phyloP scores from a whole-genome alignment of 1,284 basidiomycete species.

The Ceratobasidium sp. region DNA sequence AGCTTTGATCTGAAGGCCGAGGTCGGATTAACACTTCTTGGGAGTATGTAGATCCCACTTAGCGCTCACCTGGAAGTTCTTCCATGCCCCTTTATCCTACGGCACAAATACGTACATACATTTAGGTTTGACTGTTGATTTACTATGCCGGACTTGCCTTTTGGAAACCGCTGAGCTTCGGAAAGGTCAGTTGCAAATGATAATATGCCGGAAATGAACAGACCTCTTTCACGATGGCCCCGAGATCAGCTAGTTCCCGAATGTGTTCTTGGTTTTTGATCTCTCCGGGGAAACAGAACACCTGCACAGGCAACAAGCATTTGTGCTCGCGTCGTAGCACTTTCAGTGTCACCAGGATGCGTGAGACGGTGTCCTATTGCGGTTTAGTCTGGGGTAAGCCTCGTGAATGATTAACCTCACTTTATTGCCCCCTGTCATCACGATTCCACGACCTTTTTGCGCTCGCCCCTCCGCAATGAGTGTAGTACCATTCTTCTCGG shows the following conservation, averaged over 20 bases:
- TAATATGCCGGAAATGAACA: constrained; percentile 15
- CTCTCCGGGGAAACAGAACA: constrained; percentile 58
- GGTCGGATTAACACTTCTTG: background rate
- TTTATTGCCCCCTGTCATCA: constrained; percentile 57
- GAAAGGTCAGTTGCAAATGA: constrained; percentile 32
- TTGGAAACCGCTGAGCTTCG: constrained; percentile 48
- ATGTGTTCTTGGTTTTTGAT: constrained; percentile 51
- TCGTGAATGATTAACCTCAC: constrained; percentile 48
- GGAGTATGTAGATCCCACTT: background rate
- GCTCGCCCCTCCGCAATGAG: constrained; percentile 50
- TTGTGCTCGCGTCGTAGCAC: constrained; percentile 54
- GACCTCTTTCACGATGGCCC: constrained; percentile 52
- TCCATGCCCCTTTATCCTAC: constrained; percentile 43
- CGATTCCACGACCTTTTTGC: constrained; percentile 53
- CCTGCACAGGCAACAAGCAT: constrained; percentile 56
- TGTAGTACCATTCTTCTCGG: constrained; percentile 49
- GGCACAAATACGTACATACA: background rate
- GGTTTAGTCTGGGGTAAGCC: background rate
- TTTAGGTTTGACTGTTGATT: background rate
- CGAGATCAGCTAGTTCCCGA: constrained; percentile 52
- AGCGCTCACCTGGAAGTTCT: constrained; percentile 56
- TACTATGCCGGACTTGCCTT: constrained; percentile 46
- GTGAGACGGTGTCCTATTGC: constrained; percentile 55
- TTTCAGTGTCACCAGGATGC: constrained; percentile 54
- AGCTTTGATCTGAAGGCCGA: constrained; percentile 55